Percentiles rank a stretch among this genome's conserved stretches.
Conservation (phyloP, 371 early-diverging fungal species). For the Fennellomyces sp. region DNA sequence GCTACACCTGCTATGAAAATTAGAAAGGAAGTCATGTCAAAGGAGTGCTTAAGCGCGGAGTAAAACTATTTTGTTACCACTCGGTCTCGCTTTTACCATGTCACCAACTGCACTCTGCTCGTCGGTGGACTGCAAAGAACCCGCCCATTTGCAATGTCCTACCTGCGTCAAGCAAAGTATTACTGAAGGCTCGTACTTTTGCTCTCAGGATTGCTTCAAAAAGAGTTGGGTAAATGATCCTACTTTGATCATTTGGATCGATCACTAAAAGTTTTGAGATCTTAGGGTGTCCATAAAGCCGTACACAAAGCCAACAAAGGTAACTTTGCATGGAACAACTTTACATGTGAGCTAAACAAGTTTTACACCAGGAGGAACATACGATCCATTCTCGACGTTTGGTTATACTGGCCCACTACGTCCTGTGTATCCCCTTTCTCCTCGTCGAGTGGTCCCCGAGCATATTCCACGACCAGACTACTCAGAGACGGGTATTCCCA, state of each 20-base stretch:
- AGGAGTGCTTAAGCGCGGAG: no score
- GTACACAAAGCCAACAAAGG: conserved; percentile 25
- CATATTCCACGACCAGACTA: conserved; percentile 86
- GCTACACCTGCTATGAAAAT: no score
- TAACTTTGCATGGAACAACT: no score
- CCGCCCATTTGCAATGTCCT: conserved; percentile 85
- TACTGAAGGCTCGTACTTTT: conserved; percentile 70
- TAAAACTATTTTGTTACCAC: no score
- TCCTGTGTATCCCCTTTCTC: conserved; percentile 87
- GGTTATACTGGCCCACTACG: conserved; percentile 82
- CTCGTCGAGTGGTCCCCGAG: conserved; percentile 74
- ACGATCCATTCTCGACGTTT: conserved; percentile 83
- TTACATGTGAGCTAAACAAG: conserved; percentile 6
- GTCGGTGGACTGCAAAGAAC: conserved; percentile 65
- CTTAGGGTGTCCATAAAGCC: conserved; percentile 59
- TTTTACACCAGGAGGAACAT: conserved; percentile 34
- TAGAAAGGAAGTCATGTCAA: no score
- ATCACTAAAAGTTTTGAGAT: not conserved
- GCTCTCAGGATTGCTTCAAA: conserved; percentile 91
- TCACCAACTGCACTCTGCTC: conserved; percentile 8
- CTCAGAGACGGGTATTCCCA: conserved; percentile 71
- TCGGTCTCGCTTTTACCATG: no score
- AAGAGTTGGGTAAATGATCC: conserved; percentile 68
- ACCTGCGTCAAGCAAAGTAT: conserved; percentile 83
- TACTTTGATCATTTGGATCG: not conserved